Evolutionary conservation across 129 eudicot genomes (phyloP), one percentile per base, ranked within the genome.

Genomic region (carrot (Daucus carota)): DNA sequence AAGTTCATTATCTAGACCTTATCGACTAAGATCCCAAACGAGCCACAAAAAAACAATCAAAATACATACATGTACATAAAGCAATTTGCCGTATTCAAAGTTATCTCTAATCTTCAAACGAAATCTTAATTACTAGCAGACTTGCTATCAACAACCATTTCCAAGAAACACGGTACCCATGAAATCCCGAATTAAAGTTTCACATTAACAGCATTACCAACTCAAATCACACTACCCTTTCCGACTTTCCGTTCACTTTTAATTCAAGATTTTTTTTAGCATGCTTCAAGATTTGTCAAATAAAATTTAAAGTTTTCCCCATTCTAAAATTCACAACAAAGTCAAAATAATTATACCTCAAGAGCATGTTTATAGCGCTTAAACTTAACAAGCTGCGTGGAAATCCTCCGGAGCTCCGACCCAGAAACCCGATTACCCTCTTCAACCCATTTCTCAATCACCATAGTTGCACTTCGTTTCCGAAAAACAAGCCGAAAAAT

Each of bases 331-430:
- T 2, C 5, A 36, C 40, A 36, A 36, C 40, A 36, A 2, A 36
- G 5, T 36, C 40, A 36, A 36, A 36, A 36, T 36, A 36, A 36
- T 36, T 36, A 36, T 69, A 87, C 89, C 92, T 88, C 84, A 43
- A 88, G 82, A 76, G 92, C 87, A 31, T 85, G 92, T 75, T 79
- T 81, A 65, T 65, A 76, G 4, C 89, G 92, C 24, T 72, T 54
- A 71, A 76, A 84, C 46, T 40, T 69, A 34, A 85, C 32, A 73
- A 88, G 89, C 68, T 74, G 79, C 41, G 54, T 76, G 6, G 67
- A 73, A 44, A 88, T 79, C 29, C 76, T 74, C n/a, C 92, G 72
- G 75, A 85, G 86, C 77, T 88, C 86, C 57, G 77, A 74, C 74
- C 81, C 71, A 1, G 87, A 83, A 52, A 85, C 87, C 60, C 76